A percentile compares a stretch with the other conserved stretches of the same genome.
phyloP scores from a whole-genome alignment of 768 basidiomycete genomes.

The Trametes cingulata region DNA sequence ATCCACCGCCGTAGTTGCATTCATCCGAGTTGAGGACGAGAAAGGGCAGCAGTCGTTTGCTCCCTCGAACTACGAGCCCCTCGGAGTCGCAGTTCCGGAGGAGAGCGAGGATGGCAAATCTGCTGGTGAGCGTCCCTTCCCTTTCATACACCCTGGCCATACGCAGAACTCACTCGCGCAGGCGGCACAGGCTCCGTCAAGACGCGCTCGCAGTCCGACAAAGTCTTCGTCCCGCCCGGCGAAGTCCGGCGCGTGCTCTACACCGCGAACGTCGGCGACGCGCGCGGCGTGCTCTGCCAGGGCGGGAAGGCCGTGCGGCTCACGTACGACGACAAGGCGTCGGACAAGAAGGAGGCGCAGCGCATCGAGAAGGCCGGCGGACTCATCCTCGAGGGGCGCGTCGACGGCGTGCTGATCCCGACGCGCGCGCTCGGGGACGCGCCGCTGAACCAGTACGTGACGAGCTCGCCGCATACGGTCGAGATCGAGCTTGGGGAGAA shows the following conservation, averaged over 20 bases:
- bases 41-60: constrained; percentile 73
- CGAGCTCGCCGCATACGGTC: constrained; percentile 95
- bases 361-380: constrained; percentile 97
- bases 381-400: constrained; percentile 96
- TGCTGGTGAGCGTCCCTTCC: constrained; percentile 30
- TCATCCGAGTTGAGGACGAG: constrained; percentile 86
- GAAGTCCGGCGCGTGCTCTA: constrained; percentile 79
- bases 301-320: constrained; percentile 87
- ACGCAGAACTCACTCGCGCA: constrained; percentile 33
- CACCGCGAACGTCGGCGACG: constrained; percentile 96
- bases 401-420: constrained; percentile 95
- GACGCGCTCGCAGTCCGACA: constrained; percentile 3
- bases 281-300: constrained; percentile 89
- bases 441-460: constrained; percentile 99
- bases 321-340: constrained; percentile 99
- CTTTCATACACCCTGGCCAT: too few relatives aligned
- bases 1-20: constrained; percentile 95
- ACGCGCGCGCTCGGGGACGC: constrained; percentile 95
- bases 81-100: constrained; percentile 20
- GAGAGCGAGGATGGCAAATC: constrained; percentile 45
- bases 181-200: constrained; percentile 29
- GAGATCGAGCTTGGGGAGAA: constrained; percentile 88
- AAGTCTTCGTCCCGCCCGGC: constrained; percentile 25
- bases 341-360: constrained; percentile 96
- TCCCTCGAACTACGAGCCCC: constrained; percentile 23